phyloP scores from a whole-genome alignment of 495 filamentous ascomycete genomes.

The Xylaria sp. region DNA sequence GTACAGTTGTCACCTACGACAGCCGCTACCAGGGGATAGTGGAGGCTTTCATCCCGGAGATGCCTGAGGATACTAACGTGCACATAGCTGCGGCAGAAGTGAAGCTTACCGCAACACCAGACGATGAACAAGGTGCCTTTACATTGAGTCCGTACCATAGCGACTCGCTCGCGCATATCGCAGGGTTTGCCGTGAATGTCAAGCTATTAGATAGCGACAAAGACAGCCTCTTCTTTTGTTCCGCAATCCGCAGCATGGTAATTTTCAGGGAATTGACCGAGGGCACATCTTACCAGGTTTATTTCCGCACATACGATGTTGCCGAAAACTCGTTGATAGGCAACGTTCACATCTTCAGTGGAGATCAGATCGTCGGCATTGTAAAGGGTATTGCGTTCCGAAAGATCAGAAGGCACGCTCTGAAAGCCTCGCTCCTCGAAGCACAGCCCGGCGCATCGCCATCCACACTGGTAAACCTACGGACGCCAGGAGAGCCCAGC shows the following conservation, averaged over 20 bases:
- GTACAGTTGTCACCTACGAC: constrained; percentile 62
- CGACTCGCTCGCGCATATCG: constrained; percentile 60
- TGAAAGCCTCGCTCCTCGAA: constrained; percentile 14
- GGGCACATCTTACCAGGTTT: constrained; percentile 62
- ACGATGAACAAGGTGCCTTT: constrained; percentile 54
- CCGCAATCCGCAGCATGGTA: constrained; percentile 66
- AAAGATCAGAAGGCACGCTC: constrained; percentile 48
- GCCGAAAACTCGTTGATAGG: constrained; percentile 37
- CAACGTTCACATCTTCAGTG: constrained; percentile 60
- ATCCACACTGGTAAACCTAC: not conserved
- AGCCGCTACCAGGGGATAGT: constrained; percentile 64
- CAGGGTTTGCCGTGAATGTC: constrained; percentile 71
- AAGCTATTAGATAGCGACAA: constrained; percentile 59
- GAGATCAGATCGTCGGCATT: constrained; percentile 50
- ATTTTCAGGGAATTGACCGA: constrained; percentile 60
- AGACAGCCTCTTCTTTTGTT: constrained; percentile 66
- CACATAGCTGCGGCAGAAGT: constrained; percentile 66
- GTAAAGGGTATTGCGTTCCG: constrained; percentile 56
- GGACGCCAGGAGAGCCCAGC: not conserved
- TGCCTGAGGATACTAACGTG: constrained; percentile 50
- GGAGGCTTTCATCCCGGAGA: constrained; percentile 58
- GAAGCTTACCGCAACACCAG: constrained; percentile 54
- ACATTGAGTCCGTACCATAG: constrained; percentile 66
- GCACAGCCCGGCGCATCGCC: not conserved
- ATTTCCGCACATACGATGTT: constrained; percentile 59